These are phyloP conservation scores for Plasmopara halstedii DNA, from an alignment of 352 stramenopile species.

Conservation along the genomic window DNA sequence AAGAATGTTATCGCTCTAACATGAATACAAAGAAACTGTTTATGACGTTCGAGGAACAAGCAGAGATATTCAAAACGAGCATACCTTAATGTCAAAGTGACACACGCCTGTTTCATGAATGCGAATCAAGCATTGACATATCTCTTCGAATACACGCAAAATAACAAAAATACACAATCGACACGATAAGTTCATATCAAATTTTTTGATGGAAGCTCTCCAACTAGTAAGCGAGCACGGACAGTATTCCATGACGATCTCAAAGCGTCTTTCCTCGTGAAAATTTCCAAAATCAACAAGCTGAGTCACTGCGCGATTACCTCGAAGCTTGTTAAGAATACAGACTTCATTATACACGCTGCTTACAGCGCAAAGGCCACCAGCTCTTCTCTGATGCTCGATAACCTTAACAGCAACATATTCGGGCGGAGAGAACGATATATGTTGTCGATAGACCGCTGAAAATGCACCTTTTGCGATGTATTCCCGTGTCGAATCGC, in stretches of 20 bases:
- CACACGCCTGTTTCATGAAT: slow-evolving; percentile 40
- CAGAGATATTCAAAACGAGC: neutral
- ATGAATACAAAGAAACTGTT: neutral
- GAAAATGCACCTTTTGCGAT: slow-evolving; percentile 45
- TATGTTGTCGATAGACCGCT: slow-evolving; percentile 30
- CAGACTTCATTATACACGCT: slow-evolving; percentile 48
- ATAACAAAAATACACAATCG: slow-evolving; percentile 34
- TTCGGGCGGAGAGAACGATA: slow-evolving; percentile 7
- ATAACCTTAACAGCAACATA: slow-evolving; percentile 47
- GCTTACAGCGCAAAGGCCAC: slow-evolving; percentile 33
- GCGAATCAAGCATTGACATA: slow-evolving; percentile 22
- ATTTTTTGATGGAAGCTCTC: slow-evolving; percentile 5
- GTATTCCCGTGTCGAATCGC: slow-evolving; percentile 15
- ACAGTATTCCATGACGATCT: slow-evolving; percentile 58
- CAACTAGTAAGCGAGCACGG: slow-evolving; percentile 43
- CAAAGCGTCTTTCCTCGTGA: slow-evolving; percentile 29
- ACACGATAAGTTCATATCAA: slow-evolving; percentile 17
- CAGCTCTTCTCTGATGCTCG: slow-evolving; percentile 30
- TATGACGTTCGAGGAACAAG: neutral
- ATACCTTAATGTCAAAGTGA: slow-evolving; percentile 68
- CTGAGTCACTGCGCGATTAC: slow-evolving; percentile 41
- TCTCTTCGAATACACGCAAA: slow-evolving; percentile 34
- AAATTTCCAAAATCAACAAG: slow-evolving; percentile 55
- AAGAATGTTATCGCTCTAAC: slow-evolving; percentile 58
- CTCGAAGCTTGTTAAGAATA: slow-evolving; percentile 38